These are phyloP conservation scores for Fomes fomentarius DNA, from an alignment of 1,284 basidiomycete genomes.

Conservation along the genomic window DNA sequence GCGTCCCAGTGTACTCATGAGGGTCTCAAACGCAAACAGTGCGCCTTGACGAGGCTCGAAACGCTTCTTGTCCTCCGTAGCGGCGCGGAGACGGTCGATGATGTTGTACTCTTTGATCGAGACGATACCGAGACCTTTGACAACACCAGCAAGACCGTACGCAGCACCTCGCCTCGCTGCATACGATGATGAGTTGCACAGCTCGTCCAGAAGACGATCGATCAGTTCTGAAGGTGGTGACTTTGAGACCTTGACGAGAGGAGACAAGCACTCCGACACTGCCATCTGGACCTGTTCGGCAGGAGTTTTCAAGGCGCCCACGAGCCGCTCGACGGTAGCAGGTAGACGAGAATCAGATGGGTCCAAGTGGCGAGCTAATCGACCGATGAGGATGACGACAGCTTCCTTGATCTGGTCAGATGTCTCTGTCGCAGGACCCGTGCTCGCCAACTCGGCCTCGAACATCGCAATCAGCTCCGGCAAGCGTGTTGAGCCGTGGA, in stretches of 20 bases:
- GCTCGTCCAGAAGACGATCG: constrained; percentile 76
- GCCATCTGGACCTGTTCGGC: constrained; percentile 97
- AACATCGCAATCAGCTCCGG: constrained; percentile 84
- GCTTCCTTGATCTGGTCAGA: constrained; percentile 94
- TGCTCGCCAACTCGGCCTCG: constrained; percentile 76
- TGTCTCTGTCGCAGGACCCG: constrained; percentile 67
- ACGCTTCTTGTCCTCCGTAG: constrained; percentile 89
- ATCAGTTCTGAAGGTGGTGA: constrained; percentile 71
- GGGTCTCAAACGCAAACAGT: constrained; percentile 94
- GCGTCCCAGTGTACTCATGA: constrained; percentile 85
- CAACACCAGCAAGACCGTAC: constrained; percentile 92
- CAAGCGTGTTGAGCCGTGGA: constrained; percentile 78
- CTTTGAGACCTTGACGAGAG: constrained; percentile 79
- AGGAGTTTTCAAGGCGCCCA: constrained; percentile 92
- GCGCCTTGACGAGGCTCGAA: constrained; percentile 91
- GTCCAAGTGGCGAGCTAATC: constrained; percentile 89
- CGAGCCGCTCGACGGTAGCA: constrained; percentile 86
- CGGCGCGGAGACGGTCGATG: constrained; percentile 74
- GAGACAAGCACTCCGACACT: constrained; percentile 92
- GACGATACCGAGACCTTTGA: constrained; percentile 88
- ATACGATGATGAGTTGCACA: constrained; percentile 85
- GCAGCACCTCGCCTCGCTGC: constrained; percentile 93
- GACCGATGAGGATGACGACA: constrained; percentile 93
- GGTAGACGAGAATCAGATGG: constrained; percentile 78
- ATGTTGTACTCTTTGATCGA: constrained; percentile 87